Conservation (phyloP, 257 asterid species). For the Solanum virginianum region DNA sequence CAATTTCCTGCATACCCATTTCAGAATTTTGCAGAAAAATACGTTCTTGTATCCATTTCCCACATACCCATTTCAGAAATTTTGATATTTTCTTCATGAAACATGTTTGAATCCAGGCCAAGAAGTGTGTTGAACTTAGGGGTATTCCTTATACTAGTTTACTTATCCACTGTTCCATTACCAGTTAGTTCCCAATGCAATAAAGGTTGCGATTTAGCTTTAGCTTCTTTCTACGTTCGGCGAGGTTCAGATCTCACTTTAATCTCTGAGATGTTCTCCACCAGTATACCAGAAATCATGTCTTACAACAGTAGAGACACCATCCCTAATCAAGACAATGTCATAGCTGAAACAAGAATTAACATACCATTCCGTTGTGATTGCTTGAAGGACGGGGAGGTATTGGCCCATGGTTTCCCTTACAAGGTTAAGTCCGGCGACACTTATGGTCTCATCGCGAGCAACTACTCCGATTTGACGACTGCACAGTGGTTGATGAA, state of each 20-base stretch:
- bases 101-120: not conserved
- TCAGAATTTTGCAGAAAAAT: not conserved
- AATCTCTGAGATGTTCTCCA: constrained; percentile 13
- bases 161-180: not conserved
- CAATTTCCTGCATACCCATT: not conserved
- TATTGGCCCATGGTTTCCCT: constrained; percentile 41
- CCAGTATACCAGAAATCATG: constrained; percentile 5
- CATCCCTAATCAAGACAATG: constrained; percentile 34
- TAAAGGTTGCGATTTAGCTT: constrained; percentile 54
- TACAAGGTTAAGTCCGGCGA: constrained; percentile 17
- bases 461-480: constrained; percentile 51
- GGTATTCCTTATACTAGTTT: not conserved
- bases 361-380: constrained; percentile 70
- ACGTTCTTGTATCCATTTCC: not conserved
- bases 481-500: constrained; percentile 21
- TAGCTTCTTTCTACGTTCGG: constrained; percentile 53
- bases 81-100: not conserved
- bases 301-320: constrained; percentile 20
- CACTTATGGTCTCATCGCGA: constrained; percentile 26
- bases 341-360: constrained; percentile 21
- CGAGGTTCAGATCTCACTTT: constrained; percentile 9
- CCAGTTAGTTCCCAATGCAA: constrained; percentile 37
- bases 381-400: constrained; percentile 29
- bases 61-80: not conserved
- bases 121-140: not conserved